Evolutionary conservation across 2,329 filamentous ascomycete species (phyloP).

Genomic region (Macrophomina pseudophaseolina): DNA sequence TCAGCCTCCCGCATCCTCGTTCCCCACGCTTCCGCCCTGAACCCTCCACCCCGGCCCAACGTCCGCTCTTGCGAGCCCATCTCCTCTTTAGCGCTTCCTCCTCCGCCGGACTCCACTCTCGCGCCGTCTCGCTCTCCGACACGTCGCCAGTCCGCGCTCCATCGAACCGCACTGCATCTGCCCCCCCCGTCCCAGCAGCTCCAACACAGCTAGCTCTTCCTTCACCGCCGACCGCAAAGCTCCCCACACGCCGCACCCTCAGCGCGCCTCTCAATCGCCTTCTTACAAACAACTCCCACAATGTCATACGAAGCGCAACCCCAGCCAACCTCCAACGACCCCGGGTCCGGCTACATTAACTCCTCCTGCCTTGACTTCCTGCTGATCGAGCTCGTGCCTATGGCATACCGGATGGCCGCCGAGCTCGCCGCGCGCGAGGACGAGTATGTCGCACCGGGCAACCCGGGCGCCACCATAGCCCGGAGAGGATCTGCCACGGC

Average conservation of each 20-base stretch:
- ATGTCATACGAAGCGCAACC: conserved; percentile 20
- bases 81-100: too few relatives aligned
- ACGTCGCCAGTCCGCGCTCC: conserved; percentile 9
- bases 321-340: not conserved
- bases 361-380: conserved; percentile 91
- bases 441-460: conserved; percentile 38
- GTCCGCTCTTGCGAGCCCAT: not conserved
- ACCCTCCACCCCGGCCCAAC: conserved; percentile 13
- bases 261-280: not conserved
- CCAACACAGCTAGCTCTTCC: conserved; percentile 61
- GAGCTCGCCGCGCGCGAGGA: conserved; percentile 65
- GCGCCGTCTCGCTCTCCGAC: too few relatives aligned
- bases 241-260: conserved; percentile 69
- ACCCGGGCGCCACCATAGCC: conserved; percentile 32
- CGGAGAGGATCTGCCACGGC: conserved; percentile 34
- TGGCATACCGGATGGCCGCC: conserved; percentile 84
- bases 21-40: conserved; percentile 27
- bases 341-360: conserved; percentile 67
- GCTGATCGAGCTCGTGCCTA: conserved; percentile 93
- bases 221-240: conserved; percentile 69
- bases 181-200: conserved; percentile 35
- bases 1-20: conserved; percentile 20
- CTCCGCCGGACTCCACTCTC: not conserved
- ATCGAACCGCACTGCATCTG: conserved; percentile 15
- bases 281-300: not conserved